Percentiles rank a stretch among this genome's conserved stretches.
phyloP scores from a whole-genome alignment of 2,329 filamentous ascomycete genomes.

The Seiridium cupressi region DNA sequence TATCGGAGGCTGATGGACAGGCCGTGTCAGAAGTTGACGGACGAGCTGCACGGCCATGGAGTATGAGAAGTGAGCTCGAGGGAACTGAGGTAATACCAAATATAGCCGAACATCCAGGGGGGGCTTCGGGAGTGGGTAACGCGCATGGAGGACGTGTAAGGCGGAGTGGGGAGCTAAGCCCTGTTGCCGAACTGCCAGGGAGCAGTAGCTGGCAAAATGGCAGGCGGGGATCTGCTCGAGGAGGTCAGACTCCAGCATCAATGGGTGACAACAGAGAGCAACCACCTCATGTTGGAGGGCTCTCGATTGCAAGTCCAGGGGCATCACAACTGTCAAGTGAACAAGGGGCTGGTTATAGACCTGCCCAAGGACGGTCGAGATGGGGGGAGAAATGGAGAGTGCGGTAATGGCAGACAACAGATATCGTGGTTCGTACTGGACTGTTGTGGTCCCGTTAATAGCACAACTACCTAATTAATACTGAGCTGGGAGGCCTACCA shows the following conservation, averaged over 20 bases:
- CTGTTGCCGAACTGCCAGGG: not conserved
- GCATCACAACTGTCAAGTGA: not conserved
- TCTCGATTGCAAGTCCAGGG: too few relatives aligned
- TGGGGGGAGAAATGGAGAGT: not conserved
- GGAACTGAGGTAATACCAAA: not conserved
- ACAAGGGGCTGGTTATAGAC: not conserved
- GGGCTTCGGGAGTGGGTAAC: not conserved
- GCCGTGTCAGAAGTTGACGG: slow-evolving; percentile 7
- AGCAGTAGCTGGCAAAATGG: not conserved
- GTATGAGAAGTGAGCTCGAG: slow-evolving; percentile 7
- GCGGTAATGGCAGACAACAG: not conserved
- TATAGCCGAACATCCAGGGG: not conserved
- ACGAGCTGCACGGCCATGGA: slow-evolving; percentile 10
- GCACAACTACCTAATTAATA: too few relatives aligned
- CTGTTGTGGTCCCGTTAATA: not conserved
- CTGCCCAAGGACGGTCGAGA: not conserved
- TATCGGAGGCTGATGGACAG: slow-evolving; percentile 4
- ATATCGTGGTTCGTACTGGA: not conserved
- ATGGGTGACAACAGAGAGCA: too few relatives aligned
- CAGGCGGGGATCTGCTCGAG: not conserved
- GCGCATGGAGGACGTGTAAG: not conserved
- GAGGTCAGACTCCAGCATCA: not conserved
- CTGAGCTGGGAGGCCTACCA: too few relatives aligned
- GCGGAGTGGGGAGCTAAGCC: not conserved
- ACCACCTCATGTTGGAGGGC: too few relatives aligned